phyloP scores from a whole-genome alignment of 352 stramenopile species.

The Phytophthora sansomeana region DNA sequence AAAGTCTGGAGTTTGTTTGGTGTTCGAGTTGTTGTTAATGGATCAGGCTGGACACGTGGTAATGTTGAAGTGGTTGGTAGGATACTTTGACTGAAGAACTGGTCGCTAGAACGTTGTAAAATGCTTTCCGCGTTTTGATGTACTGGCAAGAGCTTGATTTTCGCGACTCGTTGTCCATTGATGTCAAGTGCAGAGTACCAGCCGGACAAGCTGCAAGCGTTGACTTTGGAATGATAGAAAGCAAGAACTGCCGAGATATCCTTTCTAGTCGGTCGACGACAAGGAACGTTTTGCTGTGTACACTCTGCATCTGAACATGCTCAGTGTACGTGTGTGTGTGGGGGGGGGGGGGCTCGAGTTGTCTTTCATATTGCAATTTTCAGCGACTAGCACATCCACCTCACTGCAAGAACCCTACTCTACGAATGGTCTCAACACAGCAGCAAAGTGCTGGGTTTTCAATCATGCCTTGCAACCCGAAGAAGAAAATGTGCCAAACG shows the following conservation, averaged over 20 bases:
- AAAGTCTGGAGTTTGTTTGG: too few relatives aligned
- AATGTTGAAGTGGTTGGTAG: not conserved
- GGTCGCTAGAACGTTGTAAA: conserved; percentile 24
- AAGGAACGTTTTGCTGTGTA: not conserved
- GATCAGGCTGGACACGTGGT: not conserved
- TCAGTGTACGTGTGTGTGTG: too few relatives aligned
- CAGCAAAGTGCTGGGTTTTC: conserved; percentile 41
- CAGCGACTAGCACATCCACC: not conserved
- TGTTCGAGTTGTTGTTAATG: too few relatives aligned
- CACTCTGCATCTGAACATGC: not conserved
- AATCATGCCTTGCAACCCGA: conserved; percentile 57
- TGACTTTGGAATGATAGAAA: conserved; percentile 20
- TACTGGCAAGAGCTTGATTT: conserved; percentile 30
- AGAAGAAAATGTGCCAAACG: conserved; percentile 56
- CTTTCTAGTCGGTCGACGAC: too few relatives aligned
- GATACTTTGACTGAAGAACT: conserved; percentile 7
- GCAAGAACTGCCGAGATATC: too few relatives aligned
- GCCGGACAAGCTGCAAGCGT: not conserved
- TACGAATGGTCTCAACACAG: conserved; percentile 23
- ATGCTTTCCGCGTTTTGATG: conserved; percentile 6
- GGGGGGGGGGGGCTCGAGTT: not conserved
- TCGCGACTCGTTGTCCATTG: not conserved
- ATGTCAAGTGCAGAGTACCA: not conserved
- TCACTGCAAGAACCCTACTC: too few relatives aligned
- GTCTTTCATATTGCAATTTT: conserved; percentile 25